Conservation (phyloP, 2,329 filamentous ascomycete species). For the Calonectria pseudoturangicola region DNA sequence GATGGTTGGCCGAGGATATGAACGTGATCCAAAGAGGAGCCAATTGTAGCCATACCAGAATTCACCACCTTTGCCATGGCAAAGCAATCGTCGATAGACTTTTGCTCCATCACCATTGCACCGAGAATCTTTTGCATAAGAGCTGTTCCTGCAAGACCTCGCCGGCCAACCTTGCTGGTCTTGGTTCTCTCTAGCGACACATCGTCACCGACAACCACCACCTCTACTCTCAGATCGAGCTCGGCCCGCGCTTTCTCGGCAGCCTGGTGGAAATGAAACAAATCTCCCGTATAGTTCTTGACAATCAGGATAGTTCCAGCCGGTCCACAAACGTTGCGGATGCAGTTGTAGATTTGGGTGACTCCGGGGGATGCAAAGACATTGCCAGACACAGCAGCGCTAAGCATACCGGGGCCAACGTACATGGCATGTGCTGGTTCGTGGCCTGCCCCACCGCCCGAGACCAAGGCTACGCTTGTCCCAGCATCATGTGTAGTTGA, state of each 20-base stretch:
- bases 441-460: conserved; percentile 73
- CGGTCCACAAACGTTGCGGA: not conserved
- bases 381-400: conserved; percentile 78
- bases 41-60: not conserved
- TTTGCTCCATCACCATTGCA: not conserved
- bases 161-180: conserved; percentile 68
- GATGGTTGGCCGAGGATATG: conserved; percentile 69
- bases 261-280: conserved; percentile 32
- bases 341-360: conserved; percentile 69
- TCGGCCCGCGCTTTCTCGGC: conserved; percentile 25
- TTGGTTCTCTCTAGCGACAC: conserved; percentile 70
- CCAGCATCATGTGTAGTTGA: not conserved
- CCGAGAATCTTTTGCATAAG: conserved; percentile 13
- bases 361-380: conserved; percentile 80
- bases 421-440: conserved; percentile 79
- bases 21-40: conserved; percentile 63
- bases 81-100: conserved; percentile 3
- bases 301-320: conserved; percentile 25
- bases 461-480: not conserved
- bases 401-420: conserved; percentile 77
- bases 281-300: conserved; percentile 34
- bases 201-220: conserved; percentile 28
- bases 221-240: conserved; percentile 2
- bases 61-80: not conserved
- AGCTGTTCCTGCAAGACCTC: conserved; percentile 68